Base-by-base conservation (phyloP, 768 basidiomycete genomes). In the Lactarius vividus region DNA sequence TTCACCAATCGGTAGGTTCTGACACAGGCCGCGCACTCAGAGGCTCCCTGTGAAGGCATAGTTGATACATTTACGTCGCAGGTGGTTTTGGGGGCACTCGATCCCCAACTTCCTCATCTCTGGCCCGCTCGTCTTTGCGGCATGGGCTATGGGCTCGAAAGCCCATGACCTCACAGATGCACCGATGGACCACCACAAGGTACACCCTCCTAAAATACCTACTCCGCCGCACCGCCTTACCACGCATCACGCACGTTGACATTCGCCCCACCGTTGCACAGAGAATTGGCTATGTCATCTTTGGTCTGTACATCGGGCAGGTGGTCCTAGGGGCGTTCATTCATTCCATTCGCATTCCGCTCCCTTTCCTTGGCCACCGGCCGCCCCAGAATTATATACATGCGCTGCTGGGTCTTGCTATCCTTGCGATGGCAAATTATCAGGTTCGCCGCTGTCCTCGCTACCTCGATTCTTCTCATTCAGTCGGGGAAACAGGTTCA, bases 241-340 rank as follows among this genome's bases (percentile, higher is more conserved):
- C 46, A 49, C 9, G n/a, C n/a, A 23, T 49, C 46, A 49, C 46
- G 4, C 49, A 10, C 33, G 13, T 9, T 37, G 23, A 39, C 57
- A 28, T 8, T 18, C 39, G 26, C 9, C 28, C 39, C 8, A 18
- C 57, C 26, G 33, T 15, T 20, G 7, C 80, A 70, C 76, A 86
- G 79, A 80, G 78, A 73, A 77, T 80, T 44, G 86, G 86, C 16
- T 72, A 84, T 49, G 78, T 79, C 9, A 77, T 88, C 55, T 76
- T 87, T 52, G 76, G 83, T 54, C 74, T 89, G 10, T 88, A 88
- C 72, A 61, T 83, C 62, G 64, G 76, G 7, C 87, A 88, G 72
- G 57, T 84, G 40, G 4, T 76, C 3, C 67, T 85, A 31, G 87
- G 87, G 26, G 63, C 73, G 1, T 58, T 83, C 73, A 81, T 85